Conservation (phyloP, 768 basidiomycete genomes). For the Hygrophorus russula region DNA sequence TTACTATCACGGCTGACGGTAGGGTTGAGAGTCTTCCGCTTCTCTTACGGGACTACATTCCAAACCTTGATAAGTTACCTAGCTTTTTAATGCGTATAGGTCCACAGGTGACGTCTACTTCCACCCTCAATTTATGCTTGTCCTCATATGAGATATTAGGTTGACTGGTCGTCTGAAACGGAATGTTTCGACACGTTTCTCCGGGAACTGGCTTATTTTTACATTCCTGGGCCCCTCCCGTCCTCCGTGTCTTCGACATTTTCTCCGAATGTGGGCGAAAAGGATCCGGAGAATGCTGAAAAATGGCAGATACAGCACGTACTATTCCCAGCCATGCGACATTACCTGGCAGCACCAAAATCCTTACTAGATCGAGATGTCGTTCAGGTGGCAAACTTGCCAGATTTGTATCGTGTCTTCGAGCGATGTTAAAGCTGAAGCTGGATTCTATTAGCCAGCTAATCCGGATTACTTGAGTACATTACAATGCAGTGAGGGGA, state of each 20-base stretch:
- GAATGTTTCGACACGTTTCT: conserved; percentile 83
- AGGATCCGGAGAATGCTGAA: conserved; percentile 43
- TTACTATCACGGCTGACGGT: conserved; percentile 58
- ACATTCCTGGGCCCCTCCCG: conserved; percentile 52
- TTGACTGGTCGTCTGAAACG: conserved; percentile 78
- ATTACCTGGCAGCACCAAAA: conserved; percentile 61
- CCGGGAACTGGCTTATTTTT: conserved; percentile 87
- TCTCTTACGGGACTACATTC: conserved; percentile 78
- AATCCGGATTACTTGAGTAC: conserved; percentile 1
- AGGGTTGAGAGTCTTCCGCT: conserved; percentile 70
- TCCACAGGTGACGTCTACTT: conserved; percentile 51
- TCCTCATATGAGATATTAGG: conserved; percentile 29
- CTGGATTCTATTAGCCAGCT: not conserved
- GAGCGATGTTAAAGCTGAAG: conserved; percentile 61
- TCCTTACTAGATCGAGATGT: conserved; percentile 62
- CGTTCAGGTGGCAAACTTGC: conserved; percentile 80
- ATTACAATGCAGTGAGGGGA: conserved; percentile 8
- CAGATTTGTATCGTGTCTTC: conserved; percentile 90
- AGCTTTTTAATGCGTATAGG: conserved; percentile 85
- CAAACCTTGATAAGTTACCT: conserved; percentile 85
- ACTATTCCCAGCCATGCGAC: conserved; percentile 76
- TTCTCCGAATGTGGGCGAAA: conserved; percentile 16
- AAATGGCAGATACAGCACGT: conserved; percentile 88
- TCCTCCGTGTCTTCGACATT: conserved; percentile 9
- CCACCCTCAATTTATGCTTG: no score